Evolutionary conservation across 225 moss, liverwort and hornwort species (phyloP), one percentile per base, ranked within the genome.

Genomic region (Climacium dendroides): DNA sequence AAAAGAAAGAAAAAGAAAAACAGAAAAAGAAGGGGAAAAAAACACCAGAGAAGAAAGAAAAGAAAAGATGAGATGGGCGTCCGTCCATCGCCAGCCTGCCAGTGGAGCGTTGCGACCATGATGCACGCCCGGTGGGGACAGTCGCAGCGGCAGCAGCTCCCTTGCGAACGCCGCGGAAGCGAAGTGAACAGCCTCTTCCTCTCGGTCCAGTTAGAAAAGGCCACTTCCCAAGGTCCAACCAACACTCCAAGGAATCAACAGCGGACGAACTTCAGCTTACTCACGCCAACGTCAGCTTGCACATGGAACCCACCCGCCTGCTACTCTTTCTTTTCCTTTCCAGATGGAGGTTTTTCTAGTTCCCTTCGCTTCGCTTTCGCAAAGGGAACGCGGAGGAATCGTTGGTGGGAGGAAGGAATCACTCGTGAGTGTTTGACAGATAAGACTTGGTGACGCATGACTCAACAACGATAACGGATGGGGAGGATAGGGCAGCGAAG

Each of bases 371-470:
- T 70, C 26, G 1, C 26, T 43, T 71, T 43, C 43, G 43, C 43
- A 16, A 8, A 52, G 52, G 52, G 73, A 45, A 74, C 48, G 20
- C 50, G 13, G 45, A 74, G 74, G 74, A 74, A 74, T 74, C 74
- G 48, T 32, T 48, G 8, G 71, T 16, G 43, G 71, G 28, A 43
- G 43, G 45, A 23, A 55, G 11, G 79, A 50, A 57, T 72, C 79
- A 1, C 9, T 20, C 34, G n/a, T n/a, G n/a, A n/a, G n/a, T n/a
- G n/a, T n/a, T 54, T 29, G 35, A 19, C 75, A 75, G 85, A 90
- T 90, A 88, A 90, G 90, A 57, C 71, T 80, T 34, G 83, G 87
- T 82, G 71, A 78, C 82, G 73, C 45, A 79, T 72, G 83, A 76
- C 57, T 72, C 47, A 53, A 43, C 85, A 52, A 15, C 28, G 45